These are phyloP conservation scores for Pythium chondricola DNA, from an alignment of 352 stramenopile genomes.

Conservation along the genomic window DNA sequence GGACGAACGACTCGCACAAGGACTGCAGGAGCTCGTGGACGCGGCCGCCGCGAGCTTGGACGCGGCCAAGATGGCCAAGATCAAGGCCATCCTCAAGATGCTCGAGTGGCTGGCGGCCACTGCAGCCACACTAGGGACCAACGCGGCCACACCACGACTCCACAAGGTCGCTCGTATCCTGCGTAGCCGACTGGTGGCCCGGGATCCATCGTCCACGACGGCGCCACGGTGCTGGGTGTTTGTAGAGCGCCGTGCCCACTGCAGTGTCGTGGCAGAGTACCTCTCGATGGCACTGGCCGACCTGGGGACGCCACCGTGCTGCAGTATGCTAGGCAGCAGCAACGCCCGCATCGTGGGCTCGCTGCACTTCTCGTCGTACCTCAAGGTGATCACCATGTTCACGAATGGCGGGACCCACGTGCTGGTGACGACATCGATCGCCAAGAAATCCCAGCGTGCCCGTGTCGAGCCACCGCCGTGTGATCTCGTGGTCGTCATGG, in stretches of 20 bases:
- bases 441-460: constrained; percentile 39
- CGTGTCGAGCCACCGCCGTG: constrained; percentile 36
- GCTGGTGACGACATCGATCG: constrained; percentile 77
- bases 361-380: constrained; percentile 57
- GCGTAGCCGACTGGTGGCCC: constrained; percentile 34
- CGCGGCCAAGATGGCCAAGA: constrained; percentile 23
- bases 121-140: constrained; percentile 25
- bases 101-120: constrained; percentile 37
- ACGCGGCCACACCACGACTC: constrained; percentile 42
- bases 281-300: constrained; percentile 40
- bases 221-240: constrained; percentile 45
- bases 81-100: constrained; percentile 53
- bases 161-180: constrained; percentile 49
- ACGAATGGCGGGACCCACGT: constrained; percentile 41
- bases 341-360: constrained; percentile 54
- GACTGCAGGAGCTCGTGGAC: background rate
- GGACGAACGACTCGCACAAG: constrained; percentile 28
- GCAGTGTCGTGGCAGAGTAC: constrained; percentile 71
- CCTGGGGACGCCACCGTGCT: constrained; percentile 43
- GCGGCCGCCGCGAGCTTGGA: constrained; percentile 17
- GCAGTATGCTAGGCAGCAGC: constrained; percentile 70
- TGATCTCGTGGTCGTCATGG: constrained; percentile 71
- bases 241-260: constrained; percentile 62
- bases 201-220: background rate
- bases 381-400: constrained; percentile 69